These are phyloP conservation scores for Helotiales sp. DNA, from an alignment of 2,329 filamentous ascomycete genomes.

Conservation along the genomic window DNA sequence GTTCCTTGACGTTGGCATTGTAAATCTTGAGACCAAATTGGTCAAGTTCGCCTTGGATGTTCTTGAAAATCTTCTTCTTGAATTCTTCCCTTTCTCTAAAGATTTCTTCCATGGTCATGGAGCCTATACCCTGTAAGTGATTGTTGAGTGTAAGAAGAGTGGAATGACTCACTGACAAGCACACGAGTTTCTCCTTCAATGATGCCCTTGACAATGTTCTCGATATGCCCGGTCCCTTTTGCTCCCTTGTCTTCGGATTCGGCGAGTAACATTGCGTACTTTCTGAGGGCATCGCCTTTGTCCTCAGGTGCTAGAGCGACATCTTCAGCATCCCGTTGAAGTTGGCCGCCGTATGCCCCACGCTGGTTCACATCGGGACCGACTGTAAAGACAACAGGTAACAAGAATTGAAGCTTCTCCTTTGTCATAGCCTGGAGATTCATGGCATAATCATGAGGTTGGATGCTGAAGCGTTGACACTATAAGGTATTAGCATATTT, in stretches of 20 bases:
- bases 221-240: constrained; percentile 58
- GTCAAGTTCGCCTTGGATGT: constrained; percentile 59
- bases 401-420: constrained; percentile 80
- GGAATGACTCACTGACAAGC: constrained; percentile 57
- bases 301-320: constrained; percentile 43
- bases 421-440: constrained; percentile 84
- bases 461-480: constrained; percentile 49
- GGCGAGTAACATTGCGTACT: constrained; percentile 79
- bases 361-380: constrained; percentile 71
- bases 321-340: constrained; percentile 23
- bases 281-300: constrained; percentile 65
- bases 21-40: constrained; percentile 78
- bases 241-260: constrained; percentile 49
- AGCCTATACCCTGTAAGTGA: constrained; percentile 39
- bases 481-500: constrained; percentile 18
- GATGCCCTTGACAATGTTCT: constrained; percentile 85
- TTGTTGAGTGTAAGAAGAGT: background rate
- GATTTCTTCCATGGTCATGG: constrained; percentile 68
- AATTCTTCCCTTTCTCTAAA: constrained; percentile 70
- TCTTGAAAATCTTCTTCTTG: constrained; percentile 72
- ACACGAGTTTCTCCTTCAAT: constrained; percentile 87
- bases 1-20: constrained; percentile 78
- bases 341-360: constrained; percentile 36
- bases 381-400: constrained; percentile 84
- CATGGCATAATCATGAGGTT: constrained; percentile 80